phyloP scores from a whole-genome alignment of 2,329 filamentous ascomycete species.

The Hypoxylon sp. region DNA sequence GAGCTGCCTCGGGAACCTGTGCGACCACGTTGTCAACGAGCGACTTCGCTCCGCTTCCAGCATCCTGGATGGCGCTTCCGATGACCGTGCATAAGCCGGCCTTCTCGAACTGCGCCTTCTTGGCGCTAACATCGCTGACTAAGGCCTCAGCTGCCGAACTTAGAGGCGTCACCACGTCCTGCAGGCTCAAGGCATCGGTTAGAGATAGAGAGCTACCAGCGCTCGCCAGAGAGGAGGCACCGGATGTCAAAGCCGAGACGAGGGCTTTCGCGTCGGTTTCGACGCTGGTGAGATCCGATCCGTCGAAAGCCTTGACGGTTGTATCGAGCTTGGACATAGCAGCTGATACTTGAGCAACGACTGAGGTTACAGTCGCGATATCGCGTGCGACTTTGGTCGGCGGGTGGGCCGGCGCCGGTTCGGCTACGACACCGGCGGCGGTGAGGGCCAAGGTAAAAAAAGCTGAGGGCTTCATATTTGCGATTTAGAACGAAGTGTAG shows the following conservation, averaged over 20 bases:
- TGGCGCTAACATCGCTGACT: slow-evolving; percentile 42
- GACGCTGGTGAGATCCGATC: slow-evolving; percentile 45
- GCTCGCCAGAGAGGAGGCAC: slow-evolving; percentile 33
- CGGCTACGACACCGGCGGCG: slow-evolving; percentile 43
- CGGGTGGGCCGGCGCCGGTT: slow-evolving; percentile 37
- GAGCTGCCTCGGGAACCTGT: slow-evolving; percentile 41
- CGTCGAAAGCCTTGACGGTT: slow-evolving; percentile 51
- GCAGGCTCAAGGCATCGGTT: slow-evolving; percentile 39
- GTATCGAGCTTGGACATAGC: slow-evolving; percentile 52
- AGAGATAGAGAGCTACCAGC: slow-evolving; percentile 30
- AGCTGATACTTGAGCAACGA: slow-evolving; percentile 45
- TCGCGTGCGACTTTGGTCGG: slow-evolving; percentile 43
- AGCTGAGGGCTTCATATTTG: slow-evolving; percentile 48
- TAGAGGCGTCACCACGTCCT: slow-evolving; percentile 27
- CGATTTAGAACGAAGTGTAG: slow-evolving; percentile 8
- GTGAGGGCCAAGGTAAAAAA: slow-evolving; percentile 48
- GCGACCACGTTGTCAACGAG: slow-evolving; percentile 43
- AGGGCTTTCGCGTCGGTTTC: slow-evolving; percentile 48
- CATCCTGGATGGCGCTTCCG: slow-evolving; percentile 27
- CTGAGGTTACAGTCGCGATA: slow-evolving; percentile 46
- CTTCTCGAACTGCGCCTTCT: slow-evolving; percentile 46
- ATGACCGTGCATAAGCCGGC: slow-evolving; percentile 42
- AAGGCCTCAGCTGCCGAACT: slow-evolving; percentile 37
- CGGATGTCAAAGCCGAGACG: slow-evolving; percentile 45
- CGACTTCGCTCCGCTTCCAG: slow-evolving; percentile 38